Base-by-base conservation (phyloP, 108 stramenopile species). In the Cyclotella sp. region DNA sequence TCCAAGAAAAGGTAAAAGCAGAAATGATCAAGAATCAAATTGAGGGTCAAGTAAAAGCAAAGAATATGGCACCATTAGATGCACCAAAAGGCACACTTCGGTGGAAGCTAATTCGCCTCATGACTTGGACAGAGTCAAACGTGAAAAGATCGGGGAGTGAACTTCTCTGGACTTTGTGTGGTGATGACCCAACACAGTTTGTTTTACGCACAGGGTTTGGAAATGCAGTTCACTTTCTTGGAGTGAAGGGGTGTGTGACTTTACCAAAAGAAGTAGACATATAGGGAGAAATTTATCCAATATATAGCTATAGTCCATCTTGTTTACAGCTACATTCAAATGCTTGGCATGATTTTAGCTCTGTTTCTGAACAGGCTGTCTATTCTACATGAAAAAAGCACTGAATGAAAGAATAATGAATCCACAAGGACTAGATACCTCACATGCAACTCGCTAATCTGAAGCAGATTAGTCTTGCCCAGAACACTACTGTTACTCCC, bases 51-150 rank as follows among this genome's bases (percentile, higher is more conserved):
- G 68, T 65, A 0, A 74, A 73, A 27, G 68, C 85, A 44, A 84
- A 84, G 40, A 88, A 88, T 58, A 96, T 96, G 95, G 74, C 80
- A 21, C 92, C 93, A 40, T 47, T 92, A 69, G 91, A 96, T 79
- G 93, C 91, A 40, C 93, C 95, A 4, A 73, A 70, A 27, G 92
- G 91, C 10, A 90, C 90, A 9, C 59, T 94, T 0, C 87, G 92
- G 60, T 77, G 84, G 69, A 89, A 87, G 64, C 68, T 93, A 24
- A 84, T 94, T 46, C 82, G 80, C 10, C 84, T 93, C 29, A 76
- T 94, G 84, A 93, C 89, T 11, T 93, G 89, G 88, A 78, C 91
- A 13, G 89, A 92, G 8, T 78, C 89, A 0, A 91, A 84, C 45
- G 89, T 90, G 52, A 94, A 94, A 70, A 77, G 93, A 44, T 86